Base-by-base conservation (phyloP, 495 filamentous ascomycete genomes). In the Penicillium longicatenatum region DNA sequence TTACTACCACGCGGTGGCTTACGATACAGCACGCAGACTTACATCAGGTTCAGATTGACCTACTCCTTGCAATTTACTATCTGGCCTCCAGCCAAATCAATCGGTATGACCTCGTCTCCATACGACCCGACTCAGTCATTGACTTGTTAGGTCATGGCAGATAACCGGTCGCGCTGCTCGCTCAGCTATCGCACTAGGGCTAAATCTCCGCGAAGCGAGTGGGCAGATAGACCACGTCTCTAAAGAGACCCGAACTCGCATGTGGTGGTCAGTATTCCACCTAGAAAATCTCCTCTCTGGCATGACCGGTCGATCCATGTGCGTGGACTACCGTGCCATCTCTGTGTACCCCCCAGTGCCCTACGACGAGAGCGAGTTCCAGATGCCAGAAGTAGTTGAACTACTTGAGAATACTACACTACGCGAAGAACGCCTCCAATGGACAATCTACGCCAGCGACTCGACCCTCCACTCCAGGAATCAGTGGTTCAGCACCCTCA, bases 261-360 rank as follows among this genome's bases (percentile, higher is more conserved):
- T 88, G 11, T 89, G 85, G 85, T 88, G 84, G 81, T 82, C 83
- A 24, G 57, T 89, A 4, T 84, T 82, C 55, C 74, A 68, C 2
- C 63, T 87, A 45, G 86, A 89, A 52, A 78, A 84, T 44, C 66
- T 75, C 20, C 73, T 89, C n/a, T 77, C 78, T 24, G 72, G 79
- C 19, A 86, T 88, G 73, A 87, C 84, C 7, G 86, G 86, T 6
- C 77, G 86, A 26, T 74, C 79, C 9, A 81, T 82, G 7, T 26
- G 24, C 24, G 24, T 26, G 24, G 24, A 26, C 24, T 26, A 26
- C 6, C 24, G 24, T 26, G 24, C 24, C 24, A 2, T 26, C 24
- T 26, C 24, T 26, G 24, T 26, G 24, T 26, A 33, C 30, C 66
- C 84, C 55, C 85, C 86, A 2, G 63, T 80, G 6, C 79, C 83